Percentiles rank a stretch among this genome's conserved stretches.
These are phyloP conservation scores for Cryptomeria japonica DNA, from an alignment of 75 land plant genomes.

Conservation along the genomic window DNA sequence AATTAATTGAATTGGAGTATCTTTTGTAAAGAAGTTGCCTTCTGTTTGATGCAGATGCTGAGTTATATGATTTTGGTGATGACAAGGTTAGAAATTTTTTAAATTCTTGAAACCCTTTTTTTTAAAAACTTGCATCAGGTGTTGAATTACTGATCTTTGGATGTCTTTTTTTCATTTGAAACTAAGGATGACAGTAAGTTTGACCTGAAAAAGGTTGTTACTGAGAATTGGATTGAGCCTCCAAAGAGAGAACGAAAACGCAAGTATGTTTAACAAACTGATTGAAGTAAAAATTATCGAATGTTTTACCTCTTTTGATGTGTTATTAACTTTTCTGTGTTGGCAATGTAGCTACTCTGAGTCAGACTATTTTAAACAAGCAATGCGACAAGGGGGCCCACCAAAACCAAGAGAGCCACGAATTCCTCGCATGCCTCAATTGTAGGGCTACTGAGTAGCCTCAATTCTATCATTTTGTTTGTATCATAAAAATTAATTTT, in stretches of 20 bases:
- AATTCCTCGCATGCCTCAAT: constrained; percentile 98
- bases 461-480: background rate
- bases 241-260: constrained; percentile 96
- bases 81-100: constrained; percentile 57
- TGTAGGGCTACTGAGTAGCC: constrained; percentile 42
- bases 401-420: constrained; percentile 93
- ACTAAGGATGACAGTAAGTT: constrained; percentile 75
- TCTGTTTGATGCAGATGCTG: constrained; percentile 61
- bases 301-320: background rate
- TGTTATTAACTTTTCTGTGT: background rate
- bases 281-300: background rate
- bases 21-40: background rate
- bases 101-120: background rate
- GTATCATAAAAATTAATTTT: background rate
- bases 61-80: constrained; percentile 90
- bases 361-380: constrained; percentile 98
- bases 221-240: constrained; percentile 98
- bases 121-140: too few species aligned
- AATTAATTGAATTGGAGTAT: background rate
- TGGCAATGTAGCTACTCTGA: constrained; percentile 75
- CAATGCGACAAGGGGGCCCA: constrained; percentile 92
- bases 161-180: background rate
- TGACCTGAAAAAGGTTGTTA: constrained; percentile 91
- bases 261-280: constrained; percentile 52
- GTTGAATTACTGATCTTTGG: background rate